Conservation (phyloP, 2,329 filamentous ascomycete species). For the Alternaria sp. region DNA sequence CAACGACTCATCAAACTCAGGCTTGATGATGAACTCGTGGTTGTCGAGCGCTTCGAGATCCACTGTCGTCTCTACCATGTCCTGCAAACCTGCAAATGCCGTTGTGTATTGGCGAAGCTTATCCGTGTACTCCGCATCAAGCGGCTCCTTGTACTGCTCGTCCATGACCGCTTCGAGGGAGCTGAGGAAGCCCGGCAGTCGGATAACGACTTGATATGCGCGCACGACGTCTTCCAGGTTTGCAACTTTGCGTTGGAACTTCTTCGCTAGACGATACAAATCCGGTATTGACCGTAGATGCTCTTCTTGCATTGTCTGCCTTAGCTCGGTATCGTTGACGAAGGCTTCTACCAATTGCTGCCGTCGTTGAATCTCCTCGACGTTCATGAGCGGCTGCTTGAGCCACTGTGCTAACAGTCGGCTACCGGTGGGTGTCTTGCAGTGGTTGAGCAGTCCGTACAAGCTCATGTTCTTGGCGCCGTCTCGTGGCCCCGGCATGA, state of each 20-base stretch:
- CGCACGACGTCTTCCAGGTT: conserved; percentile 95
- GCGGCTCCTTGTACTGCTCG: conserved; percentile 84
- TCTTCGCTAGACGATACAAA: conserved; percentile 89
- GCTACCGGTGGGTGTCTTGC: conserved; percentile 94
- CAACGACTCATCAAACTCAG: conserved; percentile 91
- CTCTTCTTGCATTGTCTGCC: conserved; percentile 96
- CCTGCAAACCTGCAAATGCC: conserved; percentile 83
- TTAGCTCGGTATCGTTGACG: conserved; percentile 86
- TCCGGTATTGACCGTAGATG: conserved; percentile 93
- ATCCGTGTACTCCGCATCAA: conserved; percentile 85
- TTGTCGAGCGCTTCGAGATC: conserved; percentile 94
- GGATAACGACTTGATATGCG: conserved; percentile 92
- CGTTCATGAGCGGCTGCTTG: conserved; percentile 95
- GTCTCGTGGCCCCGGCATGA: conserved; percentile 95
- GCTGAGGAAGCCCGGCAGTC: conserved; percentile 85
- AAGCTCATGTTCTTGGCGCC: conserved; percentile 98
- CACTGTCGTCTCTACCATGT: conserved; percentile 98
- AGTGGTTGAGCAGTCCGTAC: conserved; percentile 92
- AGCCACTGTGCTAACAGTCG: conserved; percentile 92
- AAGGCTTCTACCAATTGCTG: conserved; percentile 97
- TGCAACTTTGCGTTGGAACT: conserved; percentile 89
- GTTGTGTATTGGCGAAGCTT: conserved; percentile 78
- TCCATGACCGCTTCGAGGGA: conserved; percentile 95
- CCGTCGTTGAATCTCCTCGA: conserved; percentile 84
- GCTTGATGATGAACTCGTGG: conserved; percentile 98